Evolutionary conservation across 2,329 filamentous ascomycete genomes (phyloP).

Genomic region (Alternaria panax): DNA sequence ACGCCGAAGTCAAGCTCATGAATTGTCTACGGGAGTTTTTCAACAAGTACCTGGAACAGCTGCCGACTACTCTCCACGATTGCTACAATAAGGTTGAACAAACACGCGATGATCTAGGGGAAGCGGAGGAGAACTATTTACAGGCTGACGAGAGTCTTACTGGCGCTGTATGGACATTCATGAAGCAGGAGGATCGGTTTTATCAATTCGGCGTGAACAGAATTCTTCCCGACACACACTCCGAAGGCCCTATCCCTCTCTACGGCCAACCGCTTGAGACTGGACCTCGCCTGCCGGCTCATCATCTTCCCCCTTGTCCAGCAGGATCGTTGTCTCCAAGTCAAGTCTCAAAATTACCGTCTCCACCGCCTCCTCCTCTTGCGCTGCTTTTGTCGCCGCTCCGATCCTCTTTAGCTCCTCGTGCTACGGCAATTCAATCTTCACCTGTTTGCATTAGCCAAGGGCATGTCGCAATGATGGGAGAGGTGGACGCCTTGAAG

Average conservation of each 20-base stretch:
- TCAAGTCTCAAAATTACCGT: background rate
- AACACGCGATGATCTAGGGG: conserved; percentile 23
- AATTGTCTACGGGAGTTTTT: background rate
- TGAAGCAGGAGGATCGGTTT: conserved; percentile 26
- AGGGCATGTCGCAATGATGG: background rate
- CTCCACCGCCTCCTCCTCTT: background rate
- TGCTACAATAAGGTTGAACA: conserved; percentile 10
- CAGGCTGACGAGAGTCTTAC: conserved; percentile 20
- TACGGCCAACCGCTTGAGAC: background rate
- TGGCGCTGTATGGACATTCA: conserved; percentile 28
- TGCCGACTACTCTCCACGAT: background rate
- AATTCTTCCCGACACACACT: background rate
- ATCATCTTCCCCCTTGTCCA: background rate
- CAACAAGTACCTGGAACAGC: background rate
- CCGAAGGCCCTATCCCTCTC: too few species aligned
- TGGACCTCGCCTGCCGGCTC: background rate
- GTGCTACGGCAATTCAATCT: background rate
- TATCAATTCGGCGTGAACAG: conserved; percentile 26
- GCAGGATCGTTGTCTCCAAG: background rate
- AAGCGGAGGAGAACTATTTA: conserved; percentile 27
- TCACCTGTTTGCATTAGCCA: background rate
- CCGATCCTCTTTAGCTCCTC: too few species aligned
- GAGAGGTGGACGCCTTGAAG: background rate
- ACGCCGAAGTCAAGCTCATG: conserved; percentile 7
- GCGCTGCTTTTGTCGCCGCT: too few species aligned